Evolutionary conservation across 495 filamentous ascomycete species (phyloP).

Genomic region (Astrothelium subdiscretum): DNA sequence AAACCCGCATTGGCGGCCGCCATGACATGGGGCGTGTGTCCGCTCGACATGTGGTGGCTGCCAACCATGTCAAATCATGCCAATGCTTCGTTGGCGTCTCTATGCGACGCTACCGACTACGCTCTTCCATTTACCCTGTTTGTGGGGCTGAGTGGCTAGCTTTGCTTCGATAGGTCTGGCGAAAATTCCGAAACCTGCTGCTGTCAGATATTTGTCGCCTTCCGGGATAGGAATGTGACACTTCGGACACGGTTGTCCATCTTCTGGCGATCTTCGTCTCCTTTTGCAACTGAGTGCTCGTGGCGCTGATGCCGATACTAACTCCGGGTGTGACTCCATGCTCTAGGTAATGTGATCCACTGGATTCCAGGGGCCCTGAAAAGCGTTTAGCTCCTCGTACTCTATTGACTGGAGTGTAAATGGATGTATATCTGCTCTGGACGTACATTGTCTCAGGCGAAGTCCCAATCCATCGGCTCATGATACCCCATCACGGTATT

Average conservation of each 20-base stretch:
- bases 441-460: background rate
- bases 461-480: too few species aligned
- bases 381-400: background rate
- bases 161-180: background rate
- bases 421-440: background rate
- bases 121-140: background rate
- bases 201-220: background rate
- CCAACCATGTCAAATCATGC: background rate
- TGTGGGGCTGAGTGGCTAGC: background rate
- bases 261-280: too few species aligned
- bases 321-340: too few species aligned
- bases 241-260: background rate
- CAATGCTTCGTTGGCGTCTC: background rate
- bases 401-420: background rate
- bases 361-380: too few species aligned
- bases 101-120: background rate
- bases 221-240: background rate
- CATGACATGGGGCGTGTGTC: background rate
- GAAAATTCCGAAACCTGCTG: background rate
- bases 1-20: background rate
- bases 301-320: background rate
- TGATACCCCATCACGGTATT: background rate
- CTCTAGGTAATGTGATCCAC: too few species aligned
- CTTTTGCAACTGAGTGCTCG: background rate
- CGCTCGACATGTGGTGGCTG: background rate